Evolutionary conservation across 2,329 filamentous ascomycete genomes (phyloP).

Genomic region (Colletotrichum sp.): DNA sequence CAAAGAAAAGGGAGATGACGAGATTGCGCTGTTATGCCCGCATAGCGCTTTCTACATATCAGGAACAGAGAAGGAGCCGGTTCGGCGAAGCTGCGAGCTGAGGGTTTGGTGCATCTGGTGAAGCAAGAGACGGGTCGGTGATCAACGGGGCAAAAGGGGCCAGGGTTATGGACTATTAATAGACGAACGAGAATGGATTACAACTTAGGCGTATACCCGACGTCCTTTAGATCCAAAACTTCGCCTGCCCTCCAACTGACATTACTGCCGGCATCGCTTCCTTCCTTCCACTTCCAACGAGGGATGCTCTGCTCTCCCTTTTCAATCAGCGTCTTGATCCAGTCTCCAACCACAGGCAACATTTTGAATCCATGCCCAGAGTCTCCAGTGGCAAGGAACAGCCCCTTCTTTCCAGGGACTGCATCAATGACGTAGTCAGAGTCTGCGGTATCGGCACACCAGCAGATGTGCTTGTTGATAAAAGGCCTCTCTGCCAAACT

Average conservation of each 20-base stretch:
- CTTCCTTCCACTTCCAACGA: constrained; percentile 58
- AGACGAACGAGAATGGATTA: not conserved
- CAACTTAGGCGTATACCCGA: not conserved
- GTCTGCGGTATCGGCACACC: constrained; percentile 66
- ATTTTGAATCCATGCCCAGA: constrained; percentile 70
- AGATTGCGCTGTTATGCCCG: not conserved
- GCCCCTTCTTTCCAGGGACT: constrained; percentile 52
- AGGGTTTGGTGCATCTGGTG: constrained; percentile 10
- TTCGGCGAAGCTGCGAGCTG: not conserved
- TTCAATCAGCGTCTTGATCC: constrained; percentile 52
- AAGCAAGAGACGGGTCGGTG: not conserved
- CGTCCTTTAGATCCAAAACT: constrained; percentile 27
- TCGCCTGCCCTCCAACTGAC: constrained; percentile 39
- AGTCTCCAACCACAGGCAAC: constrained; percentile 60
- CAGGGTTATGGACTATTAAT: not conserved
- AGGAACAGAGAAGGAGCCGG: not conserved
- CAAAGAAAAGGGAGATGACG: not conserved
- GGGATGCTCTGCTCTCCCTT: constrained; percentile 43
- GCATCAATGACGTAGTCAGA: constrained; percentile 66
- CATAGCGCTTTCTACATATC: not conserved
- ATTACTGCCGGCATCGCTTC: constrained; percentile 26
- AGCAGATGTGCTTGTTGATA: constrained; percentile 61
- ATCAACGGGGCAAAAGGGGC: not conserved
- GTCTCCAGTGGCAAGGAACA: constrained; percentile 60
- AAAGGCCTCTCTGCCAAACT: constrained; percentile 58